Evolutionary conservation across 2,329 filamentous ascomycete species (phyloP), one percentile per base, ranked within the genome.

Genomic region (Fusarium algeriense): DNA sequence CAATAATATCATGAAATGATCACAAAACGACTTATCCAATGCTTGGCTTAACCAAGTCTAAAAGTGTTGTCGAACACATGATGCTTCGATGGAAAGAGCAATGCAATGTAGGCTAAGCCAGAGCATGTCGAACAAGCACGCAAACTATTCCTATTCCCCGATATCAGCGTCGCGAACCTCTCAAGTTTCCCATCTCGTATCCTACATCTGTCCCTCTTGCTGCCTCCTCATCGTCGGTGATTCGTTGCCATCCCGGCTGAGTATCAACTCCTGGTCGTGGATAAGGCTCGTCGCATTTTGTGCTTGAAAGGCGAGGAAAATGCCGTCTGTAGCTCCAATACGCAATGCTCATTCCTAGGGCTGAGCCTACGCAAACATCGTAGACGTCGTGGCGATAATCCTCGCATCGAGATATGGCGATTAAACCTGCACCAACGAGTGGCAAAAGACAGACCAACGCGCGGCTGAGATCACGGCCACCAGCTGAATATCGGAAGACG

Each of bases 301-400:
- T 74, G 58, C 85, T 87, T 13, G 83, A 82, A 60, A 91, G 78
- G 34, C 81, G 79, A 10, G 89, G 90, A 84, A 88, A 92, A 76
- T 91, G 90, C 70, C 89, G 81, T 67, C 89, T 82, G 75, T 92
- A 92, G 69, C 88, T 91, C 84, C 89, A 92, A 76, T 89, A 89
- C 5, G 89, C 87, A 34, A 92, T 81, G 7, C 81, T 78, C 78
- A 87, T 87, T 6, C 91, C 91, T 17, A 93, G 81, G 30, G 87
- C 78, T 0, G 87, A 87, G 1, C 91, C 91, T 9, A 87, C 84
- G 54, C 85, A 87, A 15, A 93, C 90, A 75, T 93, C 91, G 69
- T 90, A 92, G 5, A 92, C 90, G 70, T 93, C 90, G 73, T 93
- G 91, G 52, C 91, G 82, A 76, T 93, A 92, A 78, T 92, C 90